Evolutionary conservation across 441 rosid species (phyloP), one percentile per base, ranked within the genome.

Genomic region (Pelargonium myrrhifolium): DNA sequence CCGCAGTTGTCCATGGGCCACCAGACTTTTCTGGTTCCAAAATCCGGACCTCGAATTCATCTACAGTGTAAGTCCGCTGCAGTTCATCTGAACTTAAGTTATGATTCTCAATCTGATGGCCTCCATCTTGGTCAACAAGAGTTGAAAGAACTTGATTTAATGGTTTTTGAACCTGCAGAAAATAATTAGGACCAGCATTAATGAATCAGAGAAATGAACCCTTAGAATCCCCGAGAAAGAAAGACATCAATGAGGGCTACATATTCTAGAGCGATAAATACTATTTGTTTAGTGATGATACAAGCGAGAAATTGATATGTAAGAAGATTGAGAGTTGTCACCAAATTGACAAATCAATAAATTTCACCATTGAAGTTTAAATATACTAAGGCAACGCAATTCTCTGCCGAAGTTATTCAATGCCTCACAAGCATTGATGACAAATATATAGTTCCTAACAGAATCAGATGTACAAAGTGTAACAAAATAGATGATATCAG

Each of bases 1-100:
- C 97, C 80, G 76, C 92, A 60, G 96, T 85, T 82, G 90, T 93
- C 99, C 99, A 95, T 76, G 88, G 89, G 39, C 96, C 96, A 74
- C 96, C 97, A 71, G 85, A 82, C 75, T 75, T 88, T 74, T 90
- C 92, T 35, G 96, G 97, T 79, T 92, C 98, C 82, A 95, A 65
- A 77, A 95, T 87, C 70, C 88, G 93, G 72, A 95, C 87, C 85
- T 95, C 96, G 77, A 86, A 92, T 79, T 95, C 99, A 66, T 95
- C 98, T 49, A 92, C 80, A 59, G 78, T 79, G 78, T 92, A 94
- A 62, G 96, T 86, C 72, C 81, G 86, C 63, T 85, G 91, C 67
- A 87, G 78, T 49, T 94, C 99, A 71, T 86, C 97, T 70, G 94
- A 76, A 79, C 85, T 85, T 74, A 90, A 76, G 78, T 84, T 92